These are phyloP conservation scores for Funneliformis geosporum DNA, from an alignment of 192 early-diverging fungal genomes.

Conservation along the genomic window DNA sequence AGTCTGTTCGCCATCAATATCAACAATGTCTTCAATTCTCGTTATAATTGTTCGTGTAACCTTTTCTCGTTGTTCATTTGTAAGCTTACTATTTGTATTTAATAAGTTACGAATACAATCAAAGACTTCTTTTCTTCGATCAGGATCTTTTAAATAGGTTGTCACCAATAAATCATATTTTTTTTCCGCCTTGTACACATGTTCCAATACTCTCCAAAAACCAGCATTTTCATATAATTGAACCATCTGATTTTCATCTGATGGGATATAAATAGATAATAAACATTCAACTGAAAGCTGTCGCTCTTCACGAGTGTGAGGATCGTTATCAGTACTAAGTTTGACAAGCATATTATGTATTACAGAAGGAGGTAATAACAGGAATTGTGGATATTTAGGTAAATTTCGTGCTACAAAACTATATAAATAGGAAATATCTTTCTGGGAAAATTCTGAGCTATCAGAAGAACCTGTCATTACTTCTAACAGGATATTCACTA, in stretches of 20 bases:
- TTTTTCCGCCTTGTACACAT: slow-evolving; percentile 55
- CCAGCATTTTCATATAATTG: slow-evolving; percentile 54
- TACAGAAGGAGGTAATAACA: slow-evolving; percentile 56
- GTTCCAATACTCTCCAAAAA: slow-evolving; percentile 59
- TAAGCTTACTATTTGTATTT: slow-evolving; percentile 38
- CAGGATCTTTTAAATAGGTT: slow-evolving; percentile 57
- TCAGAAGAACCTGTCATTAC: slow-evolving; percentile 45
- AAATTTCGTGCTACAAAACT: slow-evolving; percentile 59
- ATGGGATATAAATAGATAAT: slow-evolving; percentile 54
- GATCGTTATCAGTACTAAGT: slow-evolving; percentile 49
- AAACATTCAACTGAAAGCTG: slow-evolving; percentile 56
- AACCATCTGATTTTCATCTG: slow-evolving; percentile 53
- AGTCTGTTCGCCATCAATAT: slow-evolving; percentile 59
- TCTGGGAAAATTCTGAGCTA: slow-evolving; percentile 42
- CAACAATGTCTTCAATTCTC: slow-evolving; percentile 58
- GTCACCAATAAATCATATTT: slow-evolving; percentile 57
- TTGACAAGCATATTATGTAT: slow-evolving; percentile 52
- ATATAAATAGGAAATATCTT: slow-evolving; percentile 49
- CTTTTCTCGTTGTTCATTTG: slow-evolving; percentile 49
- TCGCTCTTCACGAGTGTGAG: slow-evolving; percentile 51
- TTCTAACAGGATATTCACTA: slow-evolving; percentile 61
- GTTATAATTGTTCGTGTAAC: slow-evolving; percentile 50
- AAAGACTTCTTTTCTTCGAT: slow-evolving; percentile 49
- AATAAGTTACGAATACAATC: slow-evolving; percentile 54
- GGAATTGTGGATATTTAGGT: slow-evolving; percentile 56